These are phyloP conservation scores for Neofusicoccum cordaticola DNA, from an alignment of 2,329 filamentous ascomycete species.

Conservation along the genomic window DNA sequence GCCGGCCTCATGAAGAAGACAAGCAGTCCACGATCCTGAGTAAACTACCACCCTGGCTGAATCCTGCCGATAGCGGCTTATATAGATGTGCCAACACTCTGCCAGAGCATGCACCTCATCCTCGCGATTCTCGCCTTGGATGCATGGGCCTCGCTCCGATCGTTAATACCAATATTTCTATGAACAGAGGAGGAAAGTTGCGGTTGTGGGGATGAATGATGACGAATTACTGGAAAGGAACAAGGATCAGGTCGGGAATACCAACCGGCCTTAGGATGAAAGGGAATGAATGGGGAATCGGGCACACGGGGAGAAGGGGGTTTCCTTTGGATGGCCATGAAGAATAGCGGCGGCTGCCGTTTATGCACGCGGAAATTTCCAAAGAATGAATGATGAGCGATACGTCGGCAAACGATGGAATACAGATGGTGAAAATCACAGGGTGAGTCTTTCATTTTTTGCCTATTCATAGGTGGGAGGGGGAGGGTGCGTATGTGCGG, in stretches of 20 bases:
- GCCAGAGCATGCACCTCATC: not conserved
- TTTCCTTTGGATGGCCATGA: not conserved
- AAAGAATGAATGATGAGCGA: constrained; percentile 13
- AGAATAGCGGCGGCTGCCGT: not conserved
- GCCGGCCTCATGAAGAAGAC: constrained; percentile 33
- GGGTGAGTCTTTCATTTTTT: not conserved
- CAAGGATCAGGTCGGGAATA: not conserved
- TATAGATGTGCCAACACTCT: not conserved
- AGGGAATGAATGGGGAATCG: not conserved
- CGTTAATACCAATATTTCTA: not conserved
- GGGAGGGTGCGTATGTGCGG: constrained; percentile 12
- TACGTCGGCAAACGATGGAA: not conserved
- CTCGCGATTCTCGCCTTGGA: not conserved
- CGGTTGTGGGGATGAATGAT: constrained; percentile 5
- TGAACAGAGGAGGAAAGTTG: not conserved
- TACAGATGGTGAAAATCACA: not conserved
- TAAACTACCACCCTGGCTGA: not conserved
- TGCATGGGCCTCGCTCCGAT: not conserved
- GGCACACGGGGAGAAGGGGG: not conserved
- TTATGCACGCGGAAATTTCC: not conserved
- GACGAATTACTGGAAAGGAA: not conserved
- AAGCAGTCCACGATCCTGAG: constrained; percentile 14
- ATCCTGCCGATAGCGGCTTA: not conserved
- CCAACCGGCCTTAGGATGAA: not conserved
- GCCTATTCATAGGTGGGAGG: not conserved